phyloP scores from a whole-genome alignment of 768 basidiomycete genomes.

The Jaapia argillacea region DNA sequence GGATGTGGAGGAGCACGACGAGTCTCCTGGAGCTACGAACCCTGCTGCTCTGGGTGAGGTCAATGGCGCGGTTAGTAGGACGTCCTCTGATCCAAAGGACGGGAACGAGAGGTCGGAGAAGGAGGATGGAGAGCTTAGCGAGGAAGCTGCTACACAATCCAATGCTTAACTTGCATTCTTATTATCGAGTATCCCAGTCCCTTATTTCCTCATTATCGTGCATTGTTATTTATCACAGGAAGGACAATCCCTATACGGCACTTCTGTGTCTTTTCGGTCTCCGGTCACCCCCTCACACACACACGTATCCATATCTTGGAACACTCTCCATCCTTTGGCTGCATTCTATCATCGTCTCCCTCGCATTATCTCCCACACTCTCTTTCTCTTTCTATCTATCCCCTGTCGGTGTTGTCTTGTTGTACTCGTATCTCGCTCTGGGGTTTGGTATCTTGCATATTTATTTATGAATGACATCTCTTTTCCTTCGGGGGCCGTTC shows the following conservation, averaged over 20 bases:
- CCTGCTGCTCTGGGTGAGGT: too few species aligned
- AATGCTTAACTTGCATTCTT: background rate
- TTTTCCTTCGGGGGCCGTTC: background rate
- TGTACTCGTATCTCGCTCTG: background rate
- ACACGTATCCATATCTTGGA: background rate
- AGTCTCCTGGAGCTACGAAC: background rate
- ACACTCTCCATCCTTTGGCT: background rate
- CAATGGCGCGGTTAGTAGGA: background rate
- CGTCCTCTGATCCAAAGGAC: background rate
- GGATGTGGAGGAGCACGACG: background rate
- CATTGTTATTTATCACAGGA: too few species aligned
- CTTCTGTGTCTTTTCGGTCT: too few species aligned
- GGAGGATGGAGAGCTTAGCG: constrained; percentile 1
- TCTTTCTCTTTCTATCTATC: background rate
- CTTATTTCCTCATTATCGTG: too few species aligned
- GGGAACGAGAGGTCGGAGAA: background rate
- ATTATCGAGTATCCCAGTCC: too few species aligned
- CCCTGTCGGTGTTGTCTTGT: background rate
- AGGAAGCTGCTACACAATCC: background rate
- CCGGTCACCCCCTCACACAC: too few species aligned
- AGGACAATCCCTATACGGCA: too few species aligned
- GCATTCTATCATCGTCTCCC: background rate
- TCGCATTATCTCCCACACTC: background rate
- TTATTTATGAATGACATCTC: background rate
- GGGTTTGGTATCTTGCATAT: background rate